Evolutionary conservation across 441 rosid genomes (phyloP).

Genomic region (Adansonia rubrostipa): DNA sequence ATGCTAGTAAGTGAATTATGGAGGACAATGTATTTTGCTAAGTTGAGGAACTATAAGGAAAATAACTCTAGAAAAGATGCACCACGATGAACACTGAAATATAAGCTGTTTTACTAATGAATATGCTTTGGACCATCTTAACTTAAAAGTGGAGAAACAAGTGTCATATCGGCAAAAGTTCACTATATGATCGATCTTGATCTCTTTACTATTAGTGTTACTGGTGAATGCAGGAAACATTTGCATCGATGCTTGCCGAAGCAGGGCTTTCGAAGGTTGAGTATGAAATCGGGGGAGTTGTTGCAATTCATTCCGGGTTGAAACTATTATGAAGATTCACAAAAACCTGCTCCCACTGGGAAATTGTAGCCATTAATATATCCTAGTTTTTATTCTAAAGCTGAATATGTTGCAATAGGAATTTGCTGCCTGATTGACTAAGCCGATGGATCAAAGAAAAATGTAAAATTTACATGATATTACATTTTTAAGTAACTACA

Average conservation of each 20-base stretch:
- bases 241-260: conserved; percentile 80
- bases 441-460: no score
- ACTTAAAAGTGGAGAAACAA: neutral
- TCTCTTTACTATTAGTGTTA: neutral
- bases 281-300: conserved; percentile 91
- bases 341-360: neutral
- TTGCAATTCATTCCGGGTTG: conserved; percentile 81
- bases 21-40: neutral
- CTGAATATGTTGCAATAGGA: neutral
- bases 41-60: neutral
- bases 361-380: neutral
- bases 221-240: conserved; percentile 63
- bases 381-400: neutral
- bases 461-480: no score
- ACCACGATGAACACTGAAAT: neutral
- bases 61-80: neutral
- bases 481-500: neutral
- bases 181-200: neutral
- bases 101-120: neutral
- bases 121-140: neutral
- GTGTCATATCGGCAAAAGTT: no score
- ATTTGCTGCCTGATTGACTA: neutral
- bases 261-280: conserved; percentile 89
- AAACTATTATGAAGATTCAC: conserved; percentile 31
- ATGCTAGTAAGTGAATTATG: neutral